Base-by-base conservation (phyloP, 176 grass and related monocot species). In the Raddia distichophylla region DNA sequence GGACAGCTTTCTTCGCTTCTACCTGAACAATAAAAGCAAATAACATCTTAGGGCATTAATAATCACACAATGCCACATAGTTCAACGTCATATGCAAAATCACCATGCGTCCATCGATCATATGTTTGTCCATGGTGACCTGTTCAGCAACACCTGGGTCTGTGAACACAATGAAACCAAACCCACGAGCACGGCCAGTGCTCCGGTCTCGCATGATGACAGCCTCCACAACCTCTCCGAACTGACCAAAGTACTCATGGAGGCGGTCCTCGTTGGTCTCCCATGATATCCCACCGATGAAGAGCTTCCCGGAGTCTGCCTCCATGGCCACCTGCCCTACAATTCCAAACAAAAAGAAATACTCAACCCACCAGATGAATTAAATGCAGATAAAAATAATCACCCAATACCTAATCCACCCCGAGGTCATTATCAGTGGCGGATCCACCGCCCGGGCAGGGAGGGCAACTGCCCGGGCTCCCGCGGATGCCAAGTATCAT, bases 61-160 rank as follows among this genome's bases (percentile, higher is more conserved):
- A 60, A 60, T 60, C 57, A 60, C 57, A 60, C 9, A 60, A 60
- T 60, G 57, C 19, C 19, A 22, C 79, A 67, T 59, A 60, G 73
- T 67, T 82, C 65, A 7, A 56, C 4, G 53, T 14, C 22, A 22
- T 60, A 60, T 60, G 9, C 19, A 71, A 61, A 71, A 61, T 82
- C 94, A 98, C 95, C 95, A 98, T 91, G 83, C 95, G 92, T 3
- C 95, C 95, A 32, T 94, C 90, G 10, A 94, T 98, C 90, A 94
- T 94, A 72, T 98, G 92, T 56, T 98, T 98, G 71, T 94, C 95
- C 81, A 91, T 74, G 18, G 91, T 91, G 67, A 94, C 92, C 11
- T 71, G 79, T 72, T 98, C 92, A 5, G 95, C 88, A 3, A 94
- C 86, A 10, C 69, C 20, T 0, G 92, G 46, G 65, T 98, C 95